Evolutionary conservation across 768 basidiomycete genomes (phyloP), one percentile per base, ranked within the genome.

Genomic region (Leccinum subtestaceum): DNA sequence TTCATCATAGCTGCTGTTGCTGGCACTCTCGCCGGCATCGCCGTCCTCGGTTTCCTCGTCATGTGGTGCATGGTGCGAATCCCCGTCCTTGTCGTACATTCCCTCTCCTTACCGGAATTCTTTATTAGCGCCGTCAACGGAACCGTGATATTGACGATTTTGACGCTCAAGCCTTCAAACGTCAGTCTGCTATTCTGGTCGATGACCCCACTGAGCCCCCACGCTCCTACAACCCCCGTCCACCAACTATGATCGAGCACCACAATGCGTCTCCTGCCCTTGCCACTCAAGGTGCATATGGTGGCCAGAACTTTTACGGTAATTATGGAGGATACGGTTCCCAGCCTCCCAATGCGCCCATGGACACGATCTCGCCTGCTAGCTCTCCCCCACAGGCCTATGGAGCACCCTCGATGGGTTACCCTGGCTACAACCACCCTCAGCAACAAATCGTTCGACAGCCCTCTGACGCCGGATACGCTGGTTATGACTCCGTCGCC

Each of bases 201-300:
- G 76, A 83, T 50, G 86, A 87, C 62, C 78, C 81, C n/a, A 75
- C 74, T 27, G 73, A 73, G 21, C 72, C 63, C 4, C n/a, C 60
- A 2, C 65, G 72, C 29, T 77, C 80, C 0, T 79, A 72, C 65
- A 82, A 82, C 58, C 82, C 82, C 17, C 80, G 83, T 21, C 84
- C 86, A 17, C 86, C 87, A n/a, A 77, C 80, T 29, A 87, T 87
- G 86, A 78, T 84, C 53, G 81, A 88, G 64, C 76, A 76, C 49
- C 80, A 79, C 61, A 76, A 72, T 23, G 59, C 64, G 27, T 72
- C 71, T 53, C 67, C 67, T 53, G 69, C 72, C 21, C 61, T 71
- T 50, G 66, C 60, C 9, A 40, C 70, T 11, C 68, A 71, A 47
- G 49, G 25, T 19, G 63, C 52, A 12, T 52, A 56, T 17, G 60